Base-by-base conservation (phyloP, 257 asterid genomes). In the Plectranthus barbatus region DNA sequence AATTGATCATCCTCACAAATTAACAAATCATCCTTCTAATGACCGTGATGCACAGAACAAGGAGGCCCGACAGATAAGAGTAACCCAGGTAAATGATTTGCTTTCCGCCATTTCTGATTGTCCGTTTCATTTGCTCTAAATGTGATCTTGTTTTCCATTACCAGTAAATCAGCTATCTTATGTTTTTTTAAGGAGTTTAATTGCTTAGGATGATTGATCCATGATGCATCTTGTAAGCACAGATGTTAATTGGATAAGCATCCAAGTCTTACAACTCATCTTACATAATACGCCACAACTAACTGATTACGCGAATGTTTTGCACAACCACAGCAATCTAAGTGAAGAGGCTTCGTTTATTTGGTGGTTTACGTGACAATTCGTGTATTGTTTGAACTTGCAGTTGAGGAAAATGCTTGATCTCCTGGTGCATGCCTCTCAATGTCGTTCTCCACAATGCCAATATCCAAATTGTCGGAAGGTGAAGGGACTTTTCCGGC, bases 331-430 rank as follows among this genome's bases (percentile, higher is more conserved):
- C 62, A 51, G 9, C 10, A 42, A 11, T 60, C 46, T 37, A 69
- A 64, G 54, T 37, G 48, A 18, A 24, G n/a, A 40, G 7, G 10
- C 19, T 19, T 71, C 10, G 1, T 15, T 50, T 65, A 15, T 15
- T 59, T 48, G 18, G 15, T 45, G 34, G 26, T 24, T 48, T 52
- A 19, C 15, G 31, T 39, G 62, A 49, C 14, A 58, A 57, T 29
- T 56, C 23, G 31, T 26, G 31, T 26, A 39, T 51, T 68, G 56
- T 70, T 72, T 65, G 44, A 20, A 65, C 60, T 77, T 76, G 72
- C 92, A 92, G 98, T 93, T 92, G 44, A 83, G 86, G 71, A 92
- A 84, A 74, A 89, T 92, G 98, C 97, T 92, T 23, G 98, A 89
- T 26, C 97, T 92, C 60, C 72, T 92, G 69, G 98, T 92, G 70